Evolutionary conservation across 2,329 filamentous ascomycete genomes (phyloP).

Genomic region (Drechslerella coelobrocha): DNA sequence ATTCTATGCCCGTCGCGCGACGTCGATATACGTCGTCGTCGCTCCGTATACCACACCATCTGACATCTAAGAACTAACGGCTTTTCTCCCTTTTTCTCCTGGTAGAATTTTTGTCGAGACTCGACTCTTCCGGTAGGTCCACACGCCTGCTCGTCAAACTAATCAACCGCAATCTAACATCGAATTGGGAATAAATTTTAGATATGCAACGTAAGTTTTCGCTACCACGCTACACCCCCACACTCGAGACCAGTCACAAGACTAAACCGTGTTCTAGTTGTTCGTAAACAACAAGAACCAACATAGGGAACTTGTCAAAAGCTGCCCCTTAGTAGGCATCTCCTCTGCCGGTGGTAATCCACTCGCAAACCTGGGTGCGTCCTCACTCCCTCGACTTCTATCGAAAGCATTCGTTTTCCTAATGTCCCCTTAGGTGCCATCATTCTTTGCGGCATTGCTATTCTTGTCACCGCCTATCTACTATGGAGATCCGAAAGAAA

Average conservation of each 20-base stretch:
- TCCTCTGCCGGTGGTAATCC: slow-evolving; percentile 61
- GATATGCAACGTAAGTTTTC: slow-evolving; percentile 33
- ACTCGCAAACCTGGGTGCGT: slow-evolving; percentile 81
- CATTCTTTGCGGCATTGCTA: slow-evolving; percentile 77
- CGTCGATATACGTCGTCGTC: neutral
- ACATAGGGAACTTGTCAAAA: slow-evolving; percentile 1
- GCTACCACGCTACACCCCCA: neutral
- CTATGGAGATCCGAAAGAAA: slow-evolving; percentile 85
- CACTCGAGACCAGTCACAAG: slow-evolving; percentile 5
- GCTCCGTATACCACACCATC: slow-evolving; percentile 1
- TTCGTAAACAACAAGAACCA: slow-evolving; percentile 35
- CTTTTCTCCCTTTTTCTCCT: slow-evolving; percentile 50
- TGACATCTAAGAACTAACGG: slow-evolving; percentile 13
- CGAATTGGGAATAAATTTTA: neutral
- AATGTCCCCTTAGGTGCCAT: slow-evolving; percentile 75
- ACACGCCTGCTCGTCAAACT: neutral
- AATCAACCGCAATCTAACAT: slow-evolving; percentile 8
- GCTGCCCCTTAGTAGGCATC: slow-evolving; percentile 51
- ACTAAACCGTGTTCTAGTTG: slow-evolving; percentile 26
- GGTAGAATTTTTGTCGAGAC: slow-evolving; percentile 80
- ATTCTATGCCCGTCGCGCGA: slow-evolving; percentile 10
- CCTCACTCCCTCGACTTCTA: slow-evolving; percentile 7
- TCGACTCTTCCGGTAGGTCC: slow-evolving; percentile 64
- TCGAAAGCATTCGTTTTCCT: slow-evolving; percentile 53
- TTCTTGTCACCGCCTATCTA: slow-evolving; percentile 71